Percentiles rank a stretch among this genome's conserved stretches.
These are phyloP conservation scores for Solanum dulcamara DNA, from an alignment of 257 asterid genomes.

Conservation along the genomic window DNA sequence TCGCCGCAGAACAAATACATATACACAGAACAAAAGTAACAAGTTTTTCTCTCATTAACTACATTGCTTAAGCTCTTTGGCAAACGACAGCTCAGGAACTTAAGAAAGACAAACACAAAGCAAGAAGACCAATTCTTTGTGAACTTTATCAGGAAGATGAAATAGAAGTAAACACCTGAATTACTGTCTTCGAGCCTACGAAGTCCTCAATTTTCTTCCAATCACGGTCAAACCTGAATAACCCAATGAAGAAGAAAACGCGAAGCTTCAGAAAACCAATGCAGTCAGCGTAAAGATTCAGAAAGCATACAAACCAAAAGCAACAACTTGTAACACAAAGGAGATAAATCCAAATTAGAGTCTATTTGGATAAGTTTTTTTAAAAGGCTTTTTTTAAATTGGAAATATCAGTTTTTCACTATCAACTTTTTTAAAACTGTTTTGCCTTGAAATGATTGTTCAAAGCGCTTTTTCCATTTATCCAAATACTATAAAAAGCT, in stretches of 20 bases:
- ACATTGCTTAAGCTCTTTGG: too few relatives aligned
- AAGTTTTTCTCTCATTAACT: background rate
- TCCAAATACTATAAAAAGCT: too few relatives aligned
- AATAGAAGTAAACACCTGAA: conserved; percentile 46
- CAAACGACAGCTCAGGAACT: too few relatives aligned
- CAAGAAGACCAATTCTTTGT: too few relatives aligned
- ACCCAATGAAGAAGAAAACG: background rate
- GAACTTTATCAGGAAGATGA: background rate
- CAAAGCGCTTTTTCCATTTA: too few relatives aligned
- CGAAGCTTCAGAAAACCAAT: conserved; percentile 12
- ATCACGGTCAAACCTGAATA: conserved; percentile 89
- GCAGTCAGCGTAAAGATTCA: background rate
- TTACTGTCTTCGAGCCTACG: conserved; percentile 86
- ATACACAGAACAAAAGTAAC: background rate
- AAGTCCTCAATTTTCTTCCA: conserved; percentile 98
- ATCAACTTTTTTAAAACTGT: too few relatives aligned
- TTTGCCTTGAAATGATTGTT: too few relatives aligned
- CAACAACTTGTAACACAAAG: background rate
- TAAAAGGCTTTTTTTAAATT: too few relatives aligned
- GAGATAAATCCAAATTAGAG: background rate
- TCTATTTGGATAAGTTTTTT: too few relatives aligned
- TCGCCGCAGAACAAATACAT: background rate
- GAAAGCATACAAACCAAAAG: background rate
- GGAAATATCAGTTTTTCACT: too few relatives aligned
- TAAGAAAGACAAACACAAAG: too few relatives aligned